Evolutionary conservation across 495 filamentous ascomycete genomes (phyloP).

Genomic region (Aspergillus sclerotioniger): DNA sequence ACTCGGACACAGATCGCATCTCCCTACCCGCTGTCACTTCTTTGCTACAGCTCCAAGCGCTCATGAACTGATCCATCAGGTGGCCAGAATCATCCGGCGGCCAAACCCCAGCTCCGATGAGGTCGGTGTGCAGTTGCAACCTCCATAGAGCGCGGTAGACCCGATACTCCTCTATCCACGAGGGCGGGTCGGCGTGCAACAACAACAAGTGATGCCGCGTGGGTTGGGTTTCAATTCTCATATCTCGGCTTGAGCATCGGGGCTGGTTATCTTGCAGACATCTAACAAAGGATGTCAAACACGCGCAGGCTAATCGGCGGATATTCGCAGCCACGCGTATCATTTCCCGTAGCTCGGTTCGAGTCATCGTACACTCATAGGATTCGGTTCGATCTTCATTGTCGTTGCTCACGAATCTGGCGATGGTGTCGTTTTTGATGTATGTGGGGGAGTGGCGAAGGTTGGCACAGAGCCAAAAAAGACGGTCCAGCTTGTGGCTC

Average conservation of each 20-base stretch:
- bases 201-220: no score
- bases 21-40: no score
- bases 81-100: no score
- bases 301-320: background rate
- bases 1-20: no score
- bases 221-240: no score
- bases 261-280: background rate
- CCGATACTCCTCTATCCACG: constrained; percentile 12
- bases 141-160: constrained; percentile 10
- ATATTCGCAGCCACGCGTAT: background rate
- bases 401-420: background rate
- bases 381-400: background rate
- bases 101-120: background rate
- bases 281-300: background rate
- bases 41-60: no score
- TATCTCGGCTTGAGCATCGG: background rate
- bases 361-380: background rate
- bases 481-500: background rate
- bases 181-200: background rate
- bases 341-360: background rate
- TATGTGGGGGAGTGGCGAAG: background rate
- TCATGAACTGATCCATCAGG: no score
- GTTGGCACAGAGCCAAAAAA: background rate
- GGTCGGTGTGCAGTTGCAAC: constrained; percentile 1
- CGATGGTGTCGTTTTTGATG: background rate